Base-by-base conservation (phyloP, 208 protist species). In the Naegleria gruberi region DNA sequence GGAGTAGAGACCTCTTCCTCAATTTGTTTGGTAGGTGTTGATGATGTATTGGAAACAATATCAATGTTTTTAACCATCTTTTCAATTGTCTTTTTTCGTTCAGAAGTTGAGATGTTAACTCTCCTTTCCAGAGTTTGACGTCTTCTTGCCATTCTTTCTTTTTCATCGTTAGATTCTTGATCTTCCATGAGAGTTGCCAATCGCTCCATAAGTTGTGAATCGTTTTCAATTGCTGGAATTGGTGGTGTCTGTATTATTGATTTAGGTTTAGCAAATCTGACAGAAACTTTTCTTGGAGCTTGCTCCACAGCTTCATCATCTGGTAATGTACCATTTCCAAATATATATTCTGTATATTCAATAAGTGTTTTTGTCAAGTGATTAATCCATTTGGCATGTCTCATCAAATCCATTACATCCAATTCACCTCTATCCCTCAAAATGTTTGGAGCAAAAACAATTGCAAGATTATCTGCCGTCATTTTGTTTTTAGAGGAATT, bases 381-480 rank as follows among this genome's bases (percentile, higher is more conserved):
- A 77, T 77, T 77, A 8, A 77, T 37, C 17, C 30, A 77, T 8
- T 77, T 77, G 2, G 65, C 1, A 77, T 77, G 65, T 77, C 65
- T 77, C 65, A 77, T 77, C 34, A 77, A 77, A 30, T 77, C 65
- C 17, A 77, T 37, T 7, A 77, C 30, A 30, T 77, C 65, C 12
- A 37, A 77, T 37, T 77, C 65, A 37, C 65, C 65, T 37, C 30
- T 19, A 44, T 83, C 77, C 44, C 37, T 83, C 34, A 89, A 74
- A 6, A 89, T 41, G 43, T 41, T 89, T n/a, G 85, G 85, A 44
- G 85, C 46, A 77, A 89, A 89, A n/a, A 89, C 86, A 77, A 89
- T 77, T 4, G 86, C 86, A 2, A 89, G 37, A 89, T 89, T 89
- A 10, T 44, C 37, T 3, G 37, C 4, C n/a, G 45, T 89, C 86